These are phyloP conservation scores for Phytopythium oedochilum DNA, from an alignment of 352 stramenopile species.

Conservation along the genomic window DNA sequence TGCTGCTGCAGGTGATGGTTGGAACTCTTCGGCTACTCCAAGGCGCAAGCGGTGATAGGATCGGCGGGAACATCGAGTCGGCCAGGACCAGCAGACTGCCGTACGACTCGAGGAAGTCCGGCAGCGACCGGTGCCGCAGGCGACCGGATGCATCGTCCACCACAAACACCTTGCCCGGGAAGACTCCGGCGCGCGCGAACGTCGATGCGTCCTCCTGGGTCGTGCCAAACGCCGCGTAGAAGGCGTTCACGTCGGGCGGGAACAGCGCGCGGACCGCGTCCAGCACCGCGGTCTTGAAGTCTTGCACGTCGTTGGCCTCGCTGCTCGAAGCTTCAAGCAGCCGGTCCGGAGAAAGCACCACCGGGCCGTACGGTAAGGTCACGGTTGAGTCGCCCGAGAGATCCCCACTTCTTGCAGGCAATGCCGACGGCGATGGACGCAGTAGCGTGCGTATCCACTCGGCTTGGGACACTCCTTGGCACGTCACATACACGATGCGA, in stretches of 20 bases:
- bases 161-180: constrained; percentile 69
- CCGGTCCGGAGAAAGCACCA: constrained; percentile 62
- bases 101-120: constrained; percentile 68
- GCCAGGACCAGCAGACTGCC: constrained; percentile 45
- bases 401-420: constrained; percentile 2
- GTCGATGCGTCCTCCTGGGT: constrained; percentile 44
- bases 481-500: constrained; percentile 77
- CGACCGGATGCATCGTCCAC: constrained; percentile 52
- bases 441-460: constrained; percentile 45
- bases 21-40: constrained; percentile 1
- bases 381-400: constrained; percentile 4
- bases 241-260: constrained; percentile 70
- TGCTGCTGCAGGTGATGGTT: neutral
- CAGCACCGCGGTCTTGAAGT: constrained; percentile 69
- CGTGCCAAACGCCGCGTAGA: constrained; percentile 80
- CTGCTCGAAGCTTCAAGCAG: constrained; percentile 39
- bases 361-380: constrained; percentile 60
- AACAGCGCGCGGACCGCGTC: constrained; percentile 63
- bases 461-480: constrained; percentile 47
- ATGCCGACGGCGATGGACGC: constrained; percentile 8
- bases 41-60: constrained; percentile 36
- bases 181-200: constrained; percentile 74
- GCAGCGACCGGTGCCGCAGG: constrained; percentile 53
- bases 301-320: constrained; percentile 37
- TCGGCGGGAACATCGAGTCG: constrained; percentile 76